Evolutionary conservation across 768 basidiomycete species (phyloP).

Genomic region (Lentinula boryana): DNA sequence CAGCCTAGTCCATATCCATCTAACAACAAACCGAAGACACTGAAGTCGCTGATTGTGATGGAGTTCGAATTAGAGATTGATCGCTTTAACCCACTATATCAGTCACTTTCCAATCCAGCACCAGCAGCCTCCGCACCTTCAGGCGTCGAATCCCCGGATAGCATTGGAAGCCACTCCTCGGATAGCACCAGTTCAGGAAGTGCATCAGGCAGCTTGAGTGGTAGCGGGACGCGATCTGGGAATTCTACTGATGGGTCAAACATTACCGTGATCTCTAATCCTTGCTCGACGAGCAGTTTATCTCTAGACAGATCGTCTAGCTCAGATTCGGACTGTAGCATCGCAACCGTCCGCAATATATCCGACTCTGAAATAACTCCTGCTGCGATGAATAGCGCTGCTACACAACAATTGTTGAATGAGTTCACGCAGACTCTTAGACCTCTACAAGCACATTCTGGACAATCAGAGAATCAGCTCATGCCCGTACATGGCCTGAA

Average conservation of each 20-base stretch:
- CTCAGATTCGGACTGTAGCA: neutral
- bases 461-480: neutral
- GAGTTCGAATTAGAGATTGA: slow-evolving; percentile 81
- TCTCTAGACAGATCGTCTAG: neutral
- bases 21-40: neutral
- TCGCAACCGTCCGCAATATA: neutral
- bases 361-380: slow-evolving; percentile 2
- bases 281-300: neutral
- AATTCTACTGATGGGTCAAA: slow-evolving; percentile 15
- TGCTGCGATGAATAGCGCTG: neutral
- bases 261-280: slow-evolving; percentile 6
- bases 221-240: slow-evolving; percentile 5
- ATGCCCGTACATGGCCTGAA: slow-evolving; percentile 10
- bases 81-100: slow-evolving; percentile 63
- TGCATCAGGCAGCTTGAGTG: slow-evolving; percentile 3
- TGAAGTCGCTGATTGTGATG: slow-evolving; percentile 40
- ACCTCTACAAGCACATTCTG: neutral
- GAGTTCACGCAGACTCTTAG: neutral
- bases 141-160: neutral
- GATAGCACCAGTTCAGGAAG: neutral
- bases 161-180: neutral
- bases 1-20: slow-evolving; percentile 13
- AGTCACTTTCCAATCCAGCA: slow-evolving; percentile 18
- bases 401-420: neutral
- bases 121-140: slow-evolving; percentile 1